Percentiles rank a stretch among this genome's conserved stretches.
Evolutionary conservation across 495 filamentous ascomycete genomes (phyloP).

Genomic region (Penicillium paradoxum): DNA sequence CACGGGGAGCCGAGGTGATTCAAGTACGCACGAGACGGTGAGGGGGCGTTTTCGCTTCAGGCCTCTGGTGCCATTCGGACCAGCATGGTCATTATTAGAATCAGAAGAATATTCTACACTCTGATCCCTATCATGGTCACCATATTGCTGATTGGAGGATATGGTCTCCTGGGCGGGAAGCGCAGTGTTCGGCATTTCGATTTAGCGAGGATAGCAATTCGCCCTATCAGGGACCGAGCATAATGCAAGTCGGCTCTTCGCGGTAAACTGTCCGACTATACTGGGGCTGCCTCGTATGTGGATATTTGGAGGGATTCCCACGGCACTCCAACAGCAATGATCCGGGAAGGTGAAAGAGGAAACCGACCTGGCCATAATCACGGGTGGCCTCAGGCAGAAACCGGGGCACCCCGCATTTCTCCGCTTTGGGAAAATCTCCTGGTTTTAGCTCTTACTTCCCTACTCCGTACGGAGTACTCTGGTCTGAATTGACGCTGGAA

Average conservation of each 20-base stretch:
- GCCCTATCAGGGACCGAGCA: slow-evolving; percentile 25
- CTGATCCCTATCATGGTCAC: slow-evolving; percentile 28
- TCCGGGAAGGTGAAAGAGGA: slow-evolving; percentile 11
- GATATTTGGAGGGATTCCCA: not conserved
- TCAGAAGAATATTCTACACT: slow-evolving; percentile 42
- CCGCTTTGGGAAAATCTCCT: slow-evolving; percentile 8
- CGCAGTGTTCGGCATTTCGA: slow-evolving; percentile 39
- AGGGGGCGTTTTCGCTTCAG: slow-evolving; percentile 44
- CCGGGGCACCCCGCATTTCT: slow-evolving; percentile 24
- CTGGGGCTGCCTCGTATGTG: not conserved
- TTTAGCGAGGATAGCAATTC: slow-evolving; percentile 31
- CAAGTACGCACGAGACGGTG: slow-evolving; percentile 40
- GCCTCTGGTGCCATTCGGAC: slow-evolving; percentile 29
- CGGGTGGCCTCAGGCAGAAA: slow-evolving; percentile 25
- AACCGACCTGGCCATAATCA: slow-evolving; percentile 11
- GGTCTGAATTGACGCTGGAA: no score
- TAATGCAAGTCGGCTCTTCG: slow-evolving; percentile 15
- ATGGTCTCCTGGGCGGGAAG: slow-evolving; percentile 21
- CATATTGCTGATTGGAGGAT: slow-evolving; percentile 21
- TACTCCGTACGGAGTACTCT: no score
- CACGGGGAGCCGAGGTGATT: not conserved
- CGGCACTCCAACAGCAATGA: slow-evolving; percentile 14
- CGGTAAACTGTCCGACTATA: slow-evolving; percentile 5
- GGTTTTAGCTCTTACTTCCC: not conserved
- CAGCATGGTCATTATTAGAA: slow-evolving; percentile 32